Percentiles rank a stretch among this genome's conserved stretches.
Evolutionary conservation across 2,329 filamentous ascomycete species (phyloP).

Genomic region (Penicillium glabrum): DNA sequence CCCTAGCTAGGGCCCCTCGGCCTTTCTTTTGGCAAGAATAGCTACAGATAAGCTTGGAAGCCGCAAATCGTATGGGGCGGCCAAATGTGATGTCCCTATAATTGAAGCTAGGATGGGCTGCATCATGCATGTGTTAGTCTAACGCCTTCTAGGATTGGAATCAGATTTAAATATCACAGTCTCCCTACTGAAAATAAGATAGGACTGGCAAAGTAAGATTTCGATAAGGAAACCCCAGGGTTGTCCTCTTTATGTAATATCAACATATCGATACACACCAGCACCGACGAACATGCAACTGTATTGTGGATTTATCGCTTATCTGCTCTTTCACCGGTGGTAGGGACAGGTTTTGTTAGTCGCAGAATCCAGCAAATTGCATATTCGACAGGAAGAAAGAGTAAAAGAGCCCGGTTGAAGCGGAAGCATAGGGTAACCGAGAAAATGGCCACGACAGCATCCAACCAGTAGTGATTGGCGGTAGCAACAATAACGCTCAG

Average conservation of each 20-base stretch:
- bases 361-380: conserved; percentile 49
- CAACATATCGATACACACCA: background rate
- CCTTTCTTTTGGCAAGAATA: no score
- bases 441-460: conserved; percentile 52
- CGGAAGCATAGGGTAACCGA: conserved; percentile 50
- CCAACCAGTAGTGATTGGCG: conserved; percentile 61
- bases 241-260: background rate
- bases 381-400: conserved; percentile 54
- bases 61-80: no score
- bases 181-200: background rate
- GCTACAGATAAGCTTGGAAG: no score
- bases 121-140: background rate
- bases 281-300: background rate
- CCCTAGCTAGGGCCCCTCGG: no score
- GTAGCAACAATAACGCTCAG: conserved; percentile 56
- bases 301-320: background rate
- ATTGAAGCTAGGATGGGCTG: no score
- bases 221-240: background rate
- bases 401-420: conserved; percentile 52
- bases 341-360: conserved; percentile 48
- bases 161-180: background rate
- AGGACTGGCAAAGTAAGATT: background rate
- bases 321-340: background rate
- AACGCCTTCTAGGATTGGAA: background rate
- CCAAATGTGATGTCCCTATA: no score